These are phyloP conservation scores for Lichtheimia ornata DNA, from an alignment of 371 early-diverging fungal genomes.

Conservation along the genomic window DNA sequence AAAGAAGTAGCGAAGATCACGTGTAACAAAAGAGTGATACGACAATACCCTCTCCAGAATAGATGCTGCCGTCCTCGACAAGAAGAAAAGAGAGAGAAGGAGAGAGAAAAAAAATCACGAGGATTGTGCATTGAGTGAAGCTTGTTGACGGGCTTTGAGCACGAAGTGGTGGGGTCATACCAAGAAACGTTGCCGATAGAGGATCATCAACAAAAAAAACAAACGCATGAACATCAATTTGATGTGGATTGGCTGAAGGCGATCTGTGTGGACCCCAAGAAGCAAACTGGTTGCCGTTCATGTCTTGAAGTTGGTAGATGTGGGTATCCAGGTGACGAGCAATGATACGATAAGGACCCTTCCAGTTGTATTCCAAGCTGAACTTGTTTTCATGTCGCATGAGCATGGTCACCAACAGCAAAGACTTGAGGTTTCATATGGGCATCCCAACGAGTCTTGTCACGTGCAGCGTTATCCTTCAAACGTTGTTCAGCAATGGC, in stretches of 20 bases:
- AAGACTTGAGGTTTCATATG: conserved; percentile 5
- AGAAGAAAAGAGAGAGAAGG: too few relatives aligned
- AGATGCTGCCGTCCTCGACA: conserved; percentile 15
- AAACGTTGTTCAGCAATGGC: neutral
- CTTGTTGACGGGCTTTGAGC: too few relatives aligned
- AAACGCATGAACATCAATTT: too few relatives aligned
- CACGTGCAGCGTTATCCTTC: conserved; percentile 8
- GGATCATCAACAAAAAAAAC: too few relatives aligned
- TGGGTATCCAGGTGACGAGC: neutral
- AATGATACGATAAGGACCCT: conserved; percentile 9
- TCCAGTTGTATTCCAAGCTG: conserved; percentile 15
- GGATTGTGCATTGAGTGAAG: too few relatives aligned
- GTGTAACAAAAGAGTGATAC: too few relatives aligned
- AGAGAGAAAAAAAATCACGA: too few relatives aligned
- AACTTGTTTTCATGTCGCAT: conserved; percentile 10
- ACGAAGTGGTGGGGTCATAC: neutral
- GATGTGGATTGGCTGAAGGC: too few relatives aligned
- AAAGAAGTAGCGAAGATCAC: too few relatives aligned
- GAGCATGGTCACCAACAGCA: conserved; percentile 18
- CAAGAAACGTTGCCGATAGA: neutral
- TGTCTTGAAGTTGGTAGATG: conserved; percentile 9
- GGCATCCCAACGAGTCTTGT: conserved; percentile 25
- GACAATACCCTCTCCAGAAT: conserved; percentile 14
- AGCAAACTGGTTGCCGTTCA: neutral
- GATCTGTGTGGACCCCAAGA: conserved; percentile 12